Base-by-base conservation (phyloP, 2,329 filamentous ascomycete genomes). In the Fusarium sp. region DNA sequence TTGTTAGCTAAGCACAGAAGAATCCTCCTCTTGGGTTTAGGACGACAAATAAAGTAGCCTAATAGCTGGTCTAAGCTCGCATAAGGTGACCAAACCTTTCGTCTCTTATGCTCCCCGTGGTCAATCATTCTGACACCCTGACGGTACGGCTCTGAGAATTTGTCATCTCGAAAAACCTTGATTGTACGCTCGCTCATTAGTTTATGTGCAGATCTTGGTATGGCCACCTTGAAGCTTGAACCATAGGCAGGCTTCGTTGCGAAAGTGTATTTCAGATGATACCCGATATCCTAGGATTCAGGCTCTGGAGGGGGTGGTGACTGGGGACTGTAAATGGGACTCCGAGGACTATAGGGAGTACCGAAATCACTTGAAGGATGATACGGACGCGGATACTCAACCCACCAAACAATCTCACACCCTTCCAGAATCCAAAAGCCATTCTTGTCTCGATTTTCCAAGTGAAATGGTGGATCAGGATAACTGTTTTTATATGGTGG, bases 201-300 rank as follows among this genome's bases (percentile, higher is more conserved):
- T 34, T 16, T 5, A 34, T 2, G 0, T 18, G 32, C 6, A 34
- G 1, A 34, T 1, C 8, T 32, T 32, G 15, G 15, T 30, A 4
- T 30, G 14, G 14, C 7, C 12, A 7, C 2, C 0, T 15, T 12
- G 3, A 15, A 15, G 1, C 14, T 30, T 1, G 2, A 1, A 30
- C 29, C 29, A 30, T 12, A 30, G 12, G 2, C 14, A 15, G 29
- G 6, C 12, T 30, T 7, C 2, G 29, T 15, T 14, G 29, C 2
- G 29, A 34, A 34, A 18, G 15, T 1, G 8, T 11, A 38, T 38
- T 38, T 18, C 18, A 3, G 4, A 11, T 38, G 0, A 38, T 38
- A 16, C 34, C 34, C 6, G 18, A 7, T 38, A 6, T 2, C 12
- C 3, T 6, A 38, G 34, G 1, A 7, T 38, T 2, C 34, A 12